Evolutionary conservation across 2,329 filamentous ascomycete species (phyloP).

Genomic region (Phaeoacremonium minimum): DNA sequence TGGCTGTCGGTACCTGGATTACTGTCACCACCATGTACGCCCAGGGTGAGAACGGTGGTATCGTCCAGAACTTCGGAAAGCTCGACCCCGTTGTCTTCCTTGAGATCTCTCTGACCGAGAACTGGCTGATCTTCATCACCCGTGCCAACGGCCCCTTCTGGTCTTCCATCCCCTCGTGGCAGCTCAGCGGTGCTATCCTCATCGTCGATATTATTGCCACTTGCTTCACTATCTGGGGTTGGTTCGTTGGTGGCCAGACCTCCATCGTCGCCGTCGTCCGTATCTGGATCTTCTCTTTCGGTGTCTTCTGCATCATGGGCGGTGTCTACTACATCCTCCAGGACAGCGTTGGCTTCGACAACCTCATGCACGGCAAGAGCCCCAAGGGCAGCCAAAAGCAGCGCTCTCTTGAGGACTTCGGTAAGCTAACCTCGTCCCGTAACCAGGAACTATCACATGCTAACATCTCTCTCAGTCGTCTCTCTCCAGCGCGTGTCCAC

Average conservation of each 20-base stretch:
- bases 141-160: slow-evolving; percentile 90
- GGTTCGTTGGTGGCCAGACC: slow-evolving; percentile 67
- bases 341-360: slow-evolving; percentile 78
- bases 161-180: slow-evolving; percentile 85
- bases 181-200: slow-evolving; percentile 73
- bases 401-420: slow-evolving; percentile 82
- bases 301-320: slow-evolving; percentile 75
- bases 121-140: slow-evolving; percentile 96
- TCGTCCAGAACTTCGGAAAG: slow-evolving; percentile 84
- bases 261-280: slow-evolving; percentile 81
- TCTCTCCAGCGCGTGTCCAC: slow-evolving; percentile 86
- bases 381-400: slow-evolving; percentile 79
- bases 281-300: slow-evolving; percentile 89
- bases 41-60: slow-evolving; percentile 67
- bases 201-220: slow-evolving; percentile 81
- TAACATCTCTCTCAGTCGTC: slow-evolving; percentile 63
- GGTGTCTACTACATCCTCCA: slow-evolving; percentile 75
- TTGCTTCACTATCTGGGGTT: slow-evolving; percentile 81
- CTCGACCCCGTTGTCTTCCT: slow-evolving; percentile 82
- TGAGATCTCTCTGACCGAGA: slow-evolving; percentile 85
- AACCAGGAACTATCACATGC: slow-evolving; percentile 19
- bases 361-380: slow-evolving; percentile 88
- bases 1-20: slow-evolving; percentile 84
- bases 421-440: slow-evolving; percentile 45
- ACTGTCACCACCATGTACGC: slow-evolving; percentile 81